Base-by-base conservation (phyloP, 768 basidiomycete genomes). In the Mycena haematopus region DNA sequence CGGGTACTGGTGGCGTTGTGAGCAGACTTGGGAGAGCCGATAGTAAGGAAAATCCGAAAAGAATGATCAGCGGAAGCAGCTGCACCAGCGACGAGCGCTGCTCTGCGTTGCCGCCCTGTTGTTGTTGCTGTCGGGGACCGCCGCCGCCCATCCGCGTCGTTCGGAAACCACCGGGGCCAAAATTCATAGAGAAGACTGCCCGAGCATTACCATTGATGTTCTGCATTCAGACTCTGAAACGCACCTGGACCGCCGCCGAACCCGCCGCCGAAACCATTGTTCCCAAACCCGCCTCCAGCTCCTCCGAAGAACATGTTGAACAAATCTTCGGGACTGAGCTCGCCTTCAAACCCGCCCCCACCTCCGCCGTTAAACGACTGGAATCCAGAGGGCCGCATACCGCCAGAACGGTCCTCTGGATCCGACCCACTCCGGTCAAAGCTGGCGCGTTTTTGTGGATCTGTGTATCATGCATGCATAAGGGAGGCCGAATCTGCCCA, bases 251-350 rank as follows among this genome's bases (percentile, higher is more conserved):
- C 82, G 13, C 83, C 80, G n/a, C 87, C 85, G 72, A 87, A 84
- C 33, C 77, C 76, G 36, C 77, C 76, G 36, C 76, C 81, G 53
- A 80, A 78, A 25, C 83, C 61, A 35, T 56, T 56, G 35, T 60
- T 60, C 21, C 63, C 86, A 64, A 83, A 84, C 58, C 74, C 78
- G n/a, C 78, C 83, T 29, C 80, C 83, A 1, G 83, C 82, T 24
- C 91, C 91, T 19, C 94, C 94, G 74, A 99, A 99, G 85, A 99
- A 97, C 92, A 96, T 95, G 72, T 98, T 96, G 80, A 99, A 99
- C 58, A 99, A 73, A 61, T 98, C 96, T 76, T 98, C 96, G 6
- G 96, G 95, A 59, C 91, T 95, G 68, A 99, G 80, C 76, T 98
- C 96, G 57, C 86, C 87, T 14, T 92, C 91, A 70, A 90, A 92